A percentile compares a stretch with the other conserved stretches of the same genome.
Conservation (phyloP, 1,139 yeast genomes). For the Diutina catenulata region DNA sequence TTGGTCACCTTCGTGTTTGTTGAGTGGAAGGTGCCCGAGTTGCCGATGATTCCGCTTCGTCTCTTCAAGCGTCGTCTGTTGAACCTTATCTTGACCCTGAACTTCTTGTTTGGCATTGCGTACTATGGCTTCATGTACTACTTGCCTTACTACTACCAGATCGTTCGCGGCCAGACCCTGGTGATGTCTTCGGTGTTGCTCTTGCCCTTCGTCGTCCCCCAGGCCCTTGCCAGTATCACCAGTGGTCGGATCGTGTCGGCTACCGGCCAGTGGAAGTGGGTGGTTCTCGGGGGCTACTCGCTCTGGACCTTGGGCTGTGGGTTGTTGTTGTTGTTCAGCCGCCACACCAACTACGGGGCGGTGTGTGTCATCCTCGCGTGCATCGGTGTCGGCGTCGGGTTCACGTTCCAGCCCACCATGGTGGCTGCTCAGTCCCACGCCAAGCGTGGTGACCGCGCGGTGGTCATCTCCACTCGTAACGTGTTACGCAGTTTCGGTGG, state of each 20-base stretch:
- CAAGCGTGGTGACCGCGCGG: conserved; percentile 39
- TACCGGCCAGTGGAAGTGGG: conserved; percentile 30
- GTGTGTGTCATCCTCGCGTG: conserved; percentile 24
- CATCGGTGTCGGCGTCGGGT: conserved; percentile 40
- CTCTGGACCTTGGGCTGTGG: conserved; percentile 32
- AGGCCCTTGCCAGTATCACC: conserved; percentile 25
- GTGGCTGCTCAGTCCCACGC: conserved; percentile 47
- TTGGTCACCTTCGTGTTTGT: conserved; percentile 28
- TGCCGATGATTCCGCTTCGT: conserved; percentile 47
- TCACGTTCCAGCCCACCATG: conserved; percentile 44
- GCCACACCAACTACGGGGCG: conserved; percentile 19
- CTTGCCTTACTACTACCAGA: conserved; percentile 39
- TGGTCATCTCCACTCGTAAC: conserved; percentile 42
- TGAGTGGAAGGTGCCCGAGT: conserved; percentile 37
- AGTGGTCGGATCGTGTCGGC: conserved; percentile 32
- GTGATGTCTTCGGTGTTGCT: conserved; percentile 27
- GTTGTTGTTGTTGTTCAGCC: conserved; percentile 24
- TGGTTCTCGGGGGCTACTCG: conserved; percentile 29
- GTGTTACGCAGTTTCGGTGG: conserved; percentile 45
- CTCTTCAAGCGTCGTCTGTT: conserved; percentile 29
- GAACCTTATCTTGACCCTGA: conserved; percentile 28
- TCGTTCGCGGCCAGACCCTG: conserved; percentile 30
- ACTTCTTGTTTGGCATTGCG: conserved; percentile 37
- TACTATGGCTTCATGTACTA: conserved; percentile 35
- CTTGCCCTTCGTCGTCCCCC: conserved; percentile 31